A percentile compares a stretch with the other conserved stretches of the same genome.
phyloP scores from a whole-genome alignment of 1,284 basidiomycete genomes.

The Ustilago cynodontis region DNA sequence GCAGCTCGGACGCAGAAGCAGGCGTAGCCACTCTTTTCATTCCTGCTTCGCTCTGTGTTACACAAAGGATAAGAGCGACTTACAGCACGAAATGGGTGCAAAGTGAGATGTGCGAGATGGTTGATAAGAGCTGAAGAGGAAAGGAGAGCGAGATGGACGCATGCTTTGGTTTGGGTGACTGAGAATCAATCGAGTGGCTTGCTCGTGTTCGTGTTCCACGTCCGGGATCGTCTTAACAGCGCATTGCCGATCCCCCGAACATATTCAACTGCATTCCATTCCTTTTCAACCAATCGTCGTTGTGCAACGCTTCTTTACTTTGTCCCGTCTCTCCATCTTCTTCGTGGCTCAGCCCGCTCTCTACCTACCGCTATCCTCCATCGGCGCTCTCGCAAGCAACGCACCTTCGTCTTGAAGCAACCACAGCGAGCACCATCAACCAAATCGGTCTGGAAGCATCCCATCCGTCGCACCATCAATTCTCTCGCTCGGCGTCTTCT shows the following conservation, averaged over 20 bases:
- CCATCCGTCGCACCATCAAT: not conserved
- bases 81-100: no score
- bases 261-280: conserved; percentile 9
- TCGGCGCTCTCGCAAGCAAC: no score
- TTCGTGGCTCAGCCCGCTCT: not conserved
- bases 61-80: no score
- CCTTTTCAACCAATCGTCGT: conserved; percentile 8
- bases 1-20: conserved; percentile 9
- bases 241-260: conserved; percentile 19
- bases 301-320: not conserved
- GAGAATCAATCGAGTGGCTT: not conserved
- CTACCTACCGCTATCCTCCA: not conserved
- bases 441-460: no score
- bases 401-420: not conserved
- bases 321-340: not conserved
- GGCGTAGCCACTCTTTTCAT: not conserved
- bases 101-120: not conserved
- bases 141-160: not conserved
- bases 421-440: no score
- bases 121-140: not conserved
- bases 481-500: not conserved
- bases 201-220: not conserved
- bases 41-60: not conserved
- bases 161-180: not conserved
- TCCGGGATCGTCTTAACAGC: conserved; percentile 15